phyloP scores from a whole-genome alignment of 2,329 filamentous ascomycete genomes.

The Elsinoe necatrix region DNA sequence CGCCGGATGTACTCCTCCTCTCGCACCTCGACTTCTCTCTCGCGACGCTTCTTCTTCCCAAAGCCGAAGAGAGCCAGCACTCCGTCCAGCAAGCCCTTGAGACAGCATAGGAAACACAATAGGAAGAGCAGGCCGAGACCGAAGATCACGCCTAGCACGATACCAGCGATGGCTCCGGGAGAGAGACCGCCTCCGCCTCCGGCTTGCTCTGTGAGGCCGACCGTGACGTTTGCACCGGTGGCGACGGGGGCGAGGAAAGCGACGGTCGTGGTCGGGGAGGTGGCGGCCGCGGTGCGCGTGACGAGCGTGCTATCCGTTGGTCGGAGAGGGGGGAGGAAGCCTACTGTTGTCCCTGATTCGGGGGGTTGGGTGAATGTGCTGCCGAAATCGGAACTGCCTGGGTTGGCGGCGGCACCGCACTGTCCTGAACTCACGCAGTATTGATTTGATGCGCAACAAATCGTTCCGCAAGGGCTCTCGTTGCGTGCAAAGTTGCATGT shows the following conservation, averaged over 20 bases:
- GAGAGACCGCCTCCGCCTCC: conserved; percentile 42
- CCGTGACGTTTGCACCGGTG: conserved; percentile 41
- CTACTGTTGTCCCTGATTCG: conserved; percentile 40
- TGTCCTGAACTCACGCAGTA: conserved; percentile 54
- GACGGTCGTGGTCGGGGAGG: conserved; percentile 38
- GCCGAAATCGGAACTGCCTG: conserved; percentile 36
- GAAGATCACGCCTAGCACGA: conserved; percentile 64
- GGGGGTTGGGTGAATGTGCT: conserved; percentile 45
- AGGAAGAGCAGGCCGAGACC: conserved; percentile 60
- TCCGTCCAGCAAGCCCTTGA: conserved; percentile 47
- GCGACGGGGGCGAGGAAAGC: conserved; percentile 47
- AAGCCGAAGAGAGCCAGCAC: conserved; percentile 55
- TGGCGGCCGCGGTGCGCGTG: conserved; percentile 41
- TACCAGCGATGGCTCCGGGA: conserved; percentile 68
- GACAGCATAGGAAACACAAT: conserved; percentile 65
- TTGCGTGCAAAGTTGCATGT: conserved; percentile 40
- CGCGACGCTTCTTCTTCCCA: conserved; percentile 38
- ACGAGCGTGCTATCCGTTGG: conserved; percentile 49
- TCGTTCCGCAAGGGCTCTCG: conserved; percentile 55
- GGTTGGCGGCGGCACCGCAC: conserved; percentile 49
- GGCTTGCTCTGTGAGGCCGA: conserved; percentile 25
- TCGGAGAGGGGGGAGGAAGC: conserved; percentile 37
- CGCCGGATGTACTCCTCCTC: conserved; percentile 50
- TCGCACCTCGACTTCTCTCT: conserved; percentile 53
- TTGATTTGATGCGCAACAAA: conserved; percentile 64